These are phyloP conservation scores for Xylaria sp. DNA, from an alignment of 495 filamentous ascomycete species.

Conservation along the genomic window DNA sequence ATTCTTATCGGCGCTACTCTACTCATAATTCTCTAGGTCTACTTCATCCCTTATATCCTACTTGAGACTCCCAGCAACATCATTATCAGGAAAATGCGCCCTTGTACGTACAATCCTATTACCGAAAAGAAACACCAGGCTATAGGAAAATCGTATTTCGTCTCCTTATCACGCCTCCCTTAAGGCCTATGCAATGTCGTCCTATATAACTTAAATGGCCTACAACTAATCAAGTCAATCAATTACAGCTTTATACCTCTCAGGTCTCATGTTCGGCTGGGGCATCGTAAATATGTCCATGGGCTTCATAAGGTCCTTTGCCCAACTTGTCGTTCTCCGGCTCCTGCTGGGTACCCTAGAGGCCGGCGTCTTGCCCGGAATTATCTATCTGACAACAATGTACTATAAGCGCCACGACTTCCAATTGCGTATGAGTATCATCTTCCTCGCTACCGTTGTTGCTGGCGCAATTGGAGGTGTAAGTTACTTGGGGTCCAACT, in stretches of 20 bases:
- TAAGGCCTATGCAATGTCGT: too few relatives aligned
- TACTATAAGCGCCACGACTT: slow-evolving; percentile 70
- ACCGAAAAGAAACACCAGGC: not conserved
- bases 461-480: slow-evolving; percentile 67
- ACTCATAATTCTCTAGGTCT: slow-evolving; percentile 40
- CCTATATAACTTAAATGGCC: not conserved
- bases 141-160: not conserved
- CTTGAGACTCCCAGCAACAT: slow-evolving; percentile 68
- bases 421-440: slow-evolving; percentile 63
- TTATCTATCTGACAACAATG: slow-evolving; percentile 63
- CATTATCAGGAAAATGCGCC: slow-evolving; percentile 53
- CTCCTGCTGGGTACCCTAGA: slow-evolving; percentile 67
- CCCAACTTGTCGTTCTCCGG: slow-evolving; percentile 60
- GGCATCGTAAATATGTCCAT: slow-evolving; percentile 60
- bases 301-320: slow-evolving; percentile 58
- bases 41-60: slow-evolving; percentile 69
- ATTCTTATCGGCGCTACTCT: not conserved
- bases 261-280: slow-evolving; percentile 63
- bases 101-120: slow-evolving; percentile 13
- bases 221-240: not conserved
- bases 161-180: not conserved
- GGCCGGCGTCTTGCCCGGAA: slow-evolving; percentile 63
- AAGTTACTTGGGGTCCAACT: slow-evolving; percentile 22
- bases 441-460: slow-evolving; percentile 64
- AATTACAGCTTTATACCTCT: slow-evolving; percentile 57